Conservation (phyloP, 306 rosid species). For the Clitoria ternatea region DNA sequence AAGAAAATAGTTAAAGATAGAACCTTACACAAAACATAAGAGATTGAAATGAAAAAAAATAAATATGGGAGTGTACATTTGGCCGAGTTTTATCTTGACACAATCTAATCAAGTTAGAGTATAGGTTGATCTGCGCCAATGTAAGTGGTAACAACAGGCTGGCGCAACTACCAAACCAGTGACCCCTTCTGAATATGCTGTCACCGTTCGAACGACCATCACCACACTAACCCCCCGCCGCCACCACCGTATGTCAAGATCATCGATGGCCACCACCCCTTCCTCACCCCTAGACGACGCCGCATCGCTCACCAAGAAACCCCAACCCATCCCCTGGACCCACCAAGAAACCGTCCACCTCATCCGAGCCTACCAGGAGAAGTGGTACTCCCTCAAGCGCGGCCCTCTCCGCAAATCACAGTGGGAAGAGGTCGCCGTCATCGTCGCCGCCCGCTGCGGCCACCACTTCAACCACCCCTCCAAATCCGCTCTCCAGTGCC, state of each 20-base stretch:
- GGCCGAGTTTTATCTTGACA: no score
- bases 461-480: slow-evolving; percentile 53
- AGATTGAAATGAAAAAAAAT: no score
- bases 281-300: slow-evolving; percentile 18
- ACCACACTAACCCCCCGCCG: background rate
- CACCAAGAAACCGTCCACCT: slow-evolving; percentile 77
- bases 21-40: no score
- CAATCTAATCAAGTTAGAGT: no score
- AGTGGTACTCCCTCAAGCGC: slow-evolving; percentile 76
- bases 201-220: background rate
- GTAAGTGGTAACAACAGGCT: background rate
- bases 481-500: slow-evolving; percentile 73
- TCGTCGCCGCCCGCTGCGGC: slow-evolving; percentile 83
- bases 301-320: slow-evolving; percentile 30
- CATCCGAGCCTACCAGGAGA: slow-evolving; percentile 79
- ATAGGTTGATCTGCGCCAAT: no score
- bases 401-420: slow-evolving; percentile 77
- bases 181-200: background rate
- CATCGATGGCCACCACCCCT: no score
- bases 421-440: slow-evolving; percentile 89
- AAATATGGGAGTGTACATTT: no score
- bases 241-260: slow-evolving; percentile 16
- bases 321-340: slow-evolving; percentile 79
- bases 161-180: background rate
- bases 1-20: no score